Evolutionary conservation across 2,329 filamentous ascomycete species (phyloP), one percentile per base, ranked within the genome.

Genomic region (Fusarium paranaense): DNA sequence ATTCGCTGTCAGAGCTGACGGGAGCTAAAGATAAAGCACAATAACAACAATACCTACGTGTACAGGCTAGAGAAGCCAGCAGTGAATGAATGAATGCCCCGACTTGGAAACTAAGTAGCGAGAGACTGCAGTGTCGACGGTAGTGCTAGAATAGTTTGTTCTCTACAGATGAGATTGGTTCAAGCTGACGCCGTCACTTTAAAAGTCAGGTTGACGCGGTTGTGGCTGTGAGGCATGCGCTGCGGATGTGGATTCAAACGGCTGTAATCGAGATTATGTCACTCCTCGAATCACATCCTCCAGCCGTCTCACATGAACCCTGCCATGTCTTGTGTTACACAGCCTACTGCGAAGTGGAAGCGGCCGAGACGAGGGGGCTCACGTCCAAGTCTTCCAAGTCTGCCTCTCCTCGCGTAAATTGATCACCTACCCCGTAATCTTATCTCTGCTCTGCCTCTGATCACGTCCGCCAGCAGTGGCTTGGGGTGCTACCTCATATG

Each of bases 181-280:
- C 47, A 52, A 52, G 47, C 47, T 52, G 47, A 52, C 47, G 47
- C 47, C 47, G 47, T 52, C 27, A 32, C 47, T 52, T 52, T 52
- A 57, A 38, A 64, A 32, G 47, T 6, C 27, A 32, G 47, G 27
- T 52, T 52, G 47, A 52, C 18, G 27, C 47, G 27, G 47, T 52
- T 52, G 47, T 52, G 47, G 47, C 47, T 52, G 47, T 52, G 27
- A 52, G 47, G 47, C 27, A 52, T 52, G 47, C 47, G 27, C 47
- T 30, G 25, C 45, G 25, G 25, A 30, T 50, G 45, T 50, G 25
- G 45, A 50, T 9, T 50, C 45, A 30, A 50, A 50, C 45, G 47
- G 27, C 27, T 32, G 47, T 47, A 74, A 47, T 74, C 71, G 71
- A 74, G 62, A 74, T 71, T 52, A 67, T 47, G 58, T 25, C 42